These are phyloP conservation scores for Perilla frutescens DNA, from an alignment of 257 asterid genomes.

Conservation along the genomic window DNA sequence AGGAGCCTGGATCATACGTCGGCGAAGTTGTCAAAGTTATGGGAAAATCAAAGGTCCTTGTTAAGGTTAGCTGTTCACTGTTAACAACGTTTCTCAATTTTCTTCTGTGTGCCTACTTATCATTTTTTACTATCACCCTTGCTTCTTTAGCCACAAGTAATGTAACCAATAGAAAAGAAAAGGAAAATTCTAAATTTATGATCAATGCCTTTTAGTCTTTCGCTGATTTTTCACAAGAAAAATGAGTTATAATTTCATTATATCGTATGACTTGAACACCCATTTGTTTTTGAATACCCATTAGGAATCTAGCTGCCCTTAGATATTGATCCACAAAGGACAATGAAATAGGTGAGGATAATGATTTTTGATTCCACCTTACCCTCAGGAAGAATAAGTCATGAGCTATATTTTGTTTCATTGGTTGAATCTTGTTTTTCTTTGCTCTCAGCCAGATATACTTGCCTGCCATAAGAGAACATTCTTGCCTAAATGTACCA, in stretches of 20 bases:
- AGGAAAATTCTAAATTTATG: neutral
- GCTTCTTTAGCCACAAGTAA: neutral
- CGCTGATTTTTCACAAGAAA: neutral
- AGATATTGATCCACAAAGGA: neutral
- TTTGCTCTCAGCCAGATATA: constrained; percentile 10
- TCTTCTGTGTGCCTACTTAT: neutral
- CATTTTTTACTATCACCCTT: neutral
- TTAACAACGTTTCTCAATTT: constrained; percentile 4
- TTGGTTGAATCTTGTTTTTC: neutral
- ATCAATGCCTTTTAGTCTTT: constrained; percentile 1
- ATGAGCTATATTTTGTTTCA: neutral
- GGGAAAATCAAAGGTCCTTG: constrained; percentile 97
- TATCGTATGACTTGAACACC: neutral
- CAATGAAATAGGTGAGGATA: neutral
- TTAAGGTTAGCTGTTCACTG: constrained; percentile 61
- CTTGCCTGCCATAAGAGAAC: neutral
- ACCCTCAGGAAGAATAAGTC: neutral
- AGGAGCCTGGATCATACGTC: constrained; percentile 98
- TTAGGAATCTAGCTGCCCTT: neutral
- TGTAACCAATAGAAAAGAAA: neutral
- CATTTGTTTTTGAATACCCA: neutral
- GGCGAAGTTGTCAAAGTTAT: constrained; percentile 97
- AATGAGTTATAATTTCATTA: neutral
- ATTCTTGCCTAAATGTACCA: neutral
- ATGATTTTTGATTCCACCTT: neutral